Evolutionary conservation across 2,329 filamentous ascomycete genomes (phyloP), one percentile per base, ranked within the genome.

Genomic region (Herpotrichia juniperi): DNA sequence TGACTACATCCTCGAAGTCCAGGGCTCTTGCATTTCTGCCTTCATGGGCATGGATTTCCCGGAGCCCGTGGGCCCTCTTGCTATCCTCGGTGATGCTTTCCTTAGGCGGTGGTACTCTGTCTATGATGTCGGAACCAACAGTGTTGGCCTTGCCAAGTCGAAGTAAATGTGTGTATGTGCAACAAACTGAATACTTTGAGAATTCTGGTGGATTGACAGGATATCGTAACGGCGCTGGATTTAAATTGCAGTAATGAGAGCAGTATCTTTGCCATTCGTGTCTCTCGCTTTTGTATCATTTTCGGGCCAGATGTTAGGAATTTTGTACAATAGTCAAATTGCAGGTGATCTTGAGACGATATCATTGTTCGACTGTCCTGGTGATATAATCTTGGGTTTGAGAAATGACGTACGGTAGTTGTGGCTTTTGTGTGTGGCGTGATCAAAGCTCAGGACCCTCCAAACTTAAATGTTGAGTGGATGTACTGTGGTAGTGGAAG

Each of bases 1-100:
- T 61, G 94, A 99, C 80, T 99, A 99, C 81, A 93, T 97, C 64
- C 87, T 99, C 34, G 93, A 99, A 78, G 86, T 97, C 37, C 90
- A 93, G 72, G 94, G 93, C 66, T 93, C 88, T 74, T 99, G 94
- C 78, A 96, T 99, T 77, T 97, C 92, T 57, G 90, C 91, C 64
- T 96, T 99, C 81, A 96, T 96, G 87, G 93, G 92, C 67, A 96
- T 97, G 88, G 94, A 82, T 63, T 79, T 84, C 74, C 89, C 92
- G 51, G 89, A 87, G 71, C 92, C 92, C 32, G 88, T 89, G 53
- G 93, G 94, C 42, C 94, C 94, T 63, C 86, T 99, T 60, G 93
- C 91, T 57, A 99, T 99, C 61, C 87, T 99, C 22, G 94, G 94
- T 69, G 92, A 96, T 75, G 90, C 84, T 59, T 87, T 87, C 83